phyloP scores from a whole-genome alignment of 2,329 filamentous ascomycete genomes.

The Pseudopithomyces chartarum region DNA sequence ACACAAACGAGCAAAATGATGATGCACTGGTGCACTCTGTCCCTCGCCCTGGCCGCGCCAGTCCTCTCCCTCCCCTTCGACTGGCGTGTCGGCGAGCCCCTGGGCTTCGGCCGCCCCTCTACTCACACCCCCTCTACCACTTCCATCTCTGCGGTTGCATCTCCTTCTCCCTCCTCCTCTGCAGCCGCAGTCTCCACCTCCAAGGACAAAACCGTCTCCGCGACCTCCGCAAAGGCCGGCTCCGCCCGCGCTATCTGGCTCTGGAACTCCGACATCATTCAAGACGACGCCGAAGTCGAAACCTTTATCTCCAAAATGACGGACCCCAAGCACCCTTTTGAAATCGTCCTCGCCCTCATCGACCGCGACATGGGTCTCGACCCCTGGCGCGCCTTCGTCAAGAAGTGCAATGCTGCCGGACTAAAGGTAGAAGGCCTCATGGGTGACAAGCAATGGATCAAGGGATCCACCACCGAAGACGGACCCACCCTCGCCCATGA shows the following conservation, averaged over 20 bases:
- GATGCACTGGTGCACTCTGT: slow-evolving; percentile 12
- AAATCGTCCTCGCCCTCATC: slow-evolving; percentile 12
- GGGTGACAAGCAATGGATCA: slow-evolving; percentile 14
- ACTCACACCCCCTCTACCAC: too few relatives aligned
- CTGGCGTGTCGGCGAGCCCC: background rate
- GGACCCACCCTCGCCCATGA: slow-evolving; percentile 11
- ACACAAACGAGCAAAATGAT: background rate
- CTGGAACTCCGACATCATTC: slow-evolving; percentile 15
- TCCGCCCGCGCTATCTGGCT: slow-evolving; percentile 15
- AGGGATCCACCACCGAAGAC: slow-evolving; percentile 6
- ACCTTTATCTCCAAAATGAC: slow-evolving; percentile 12
- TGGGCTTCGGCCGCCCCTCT: too few relatives aligned
- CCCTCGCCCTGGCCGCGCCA: slow-evolving; percentile 11
- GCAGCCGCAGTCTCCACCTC: too few relatives aligned
- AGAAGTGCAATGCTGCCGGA: slow-evolving; percentile 12
- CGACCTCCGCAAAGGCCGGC: background rate
- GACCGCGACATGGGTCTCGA: slow-evolving; percentile 15
- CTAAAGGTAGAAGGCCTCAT: slow-evolving; percentile 13
- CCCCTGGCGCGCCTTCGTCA: slow-evolving; percentile 10
- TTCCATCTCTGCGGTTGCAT: too few relatives aligned
- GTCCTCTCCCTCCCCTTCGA: slow-evolving; percentile 1
- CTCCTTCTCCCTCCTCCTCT: too few relatives aligned
- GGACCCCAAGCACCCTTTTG: slow-evolving; percentile 1
- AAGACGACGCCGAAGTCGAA: slow-evolving; percentile 1
- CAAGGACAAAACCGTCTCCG: too few relatives aligned